Evolutionary conservation across 768 basidiomycete species (phyloP).

Genomic region (Phylloporus sp.): DNA sequence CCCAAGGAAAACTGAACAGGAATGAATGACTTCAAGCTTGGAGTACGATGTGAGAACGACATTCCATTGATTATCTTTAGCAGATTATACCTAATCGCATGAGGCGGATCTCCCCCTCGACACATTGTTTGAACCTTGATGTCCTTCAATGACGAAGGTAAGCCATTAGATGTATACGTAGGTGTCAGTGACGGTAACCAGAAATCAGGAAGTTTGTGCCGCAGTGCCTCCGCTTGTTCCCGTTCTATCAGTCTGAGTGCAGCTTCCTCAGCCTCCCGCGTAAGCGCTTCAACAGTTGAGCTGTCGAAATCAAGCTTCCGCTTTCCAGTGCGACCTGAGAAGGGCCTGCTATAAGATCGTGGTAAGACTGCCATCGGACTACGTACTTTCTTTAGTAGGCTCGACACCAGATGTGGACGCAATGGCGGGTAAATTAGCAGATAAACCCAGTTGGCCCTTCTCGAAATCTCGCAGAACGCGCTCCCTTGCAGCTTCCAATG

Average conservation of each 20-base stretch:
- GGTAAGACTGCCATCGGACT: not conserved
- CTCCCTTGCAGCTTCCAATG: constrained; percentile 73
- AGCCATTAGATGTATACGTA: constrained; percentile 60
- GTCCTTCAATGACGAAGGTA: constrained; percentile 65
- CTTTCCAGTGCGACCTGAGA: constrained; percentile 58
- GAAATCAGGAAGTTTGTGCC: constrained; percentile 90
- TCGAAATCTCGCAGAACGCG: constrained; percentile 91
- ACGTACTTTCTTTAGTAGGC: constrained; percentile 35
- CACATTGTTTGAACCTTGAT: constrained; percentile 89
- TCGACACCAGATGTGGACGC: constrained; percentile 39
- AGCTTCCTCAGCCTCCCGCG: constrained; percentile 82
- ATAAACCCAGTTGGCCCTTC: constrained; percentile 73
- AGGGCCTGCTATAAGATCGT: not conserved
- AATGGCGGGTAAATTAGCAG: constrained; percentile 34
- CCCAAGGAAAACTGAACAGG: constrained; percentile 72
- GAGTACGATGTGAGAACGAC: constrained; percentile 2
- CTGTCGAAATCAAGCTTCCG: constrained; percentile 85
- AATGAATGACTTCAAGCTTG: constrained; percentile 77
- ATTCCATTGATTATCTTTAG: not conserved
- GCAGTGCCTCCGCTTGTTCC: constrained; percentile 82
- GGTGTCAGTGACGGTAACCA: constrained; percentile 96
- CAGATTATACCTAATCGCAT: constrained; percentile 66
- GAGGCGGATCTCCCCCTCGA: constrained; percentile 72
- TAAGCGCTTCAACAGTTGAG: constrained; percentile 63
- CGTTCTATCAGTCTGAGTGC: constrained; percentile 79